Evolutionary conservation across 768 basidiomycete genomes (phyloP), one percentile per base, ranked within the genome.

Genomic region (Tephrocybe sp.): DNA sequence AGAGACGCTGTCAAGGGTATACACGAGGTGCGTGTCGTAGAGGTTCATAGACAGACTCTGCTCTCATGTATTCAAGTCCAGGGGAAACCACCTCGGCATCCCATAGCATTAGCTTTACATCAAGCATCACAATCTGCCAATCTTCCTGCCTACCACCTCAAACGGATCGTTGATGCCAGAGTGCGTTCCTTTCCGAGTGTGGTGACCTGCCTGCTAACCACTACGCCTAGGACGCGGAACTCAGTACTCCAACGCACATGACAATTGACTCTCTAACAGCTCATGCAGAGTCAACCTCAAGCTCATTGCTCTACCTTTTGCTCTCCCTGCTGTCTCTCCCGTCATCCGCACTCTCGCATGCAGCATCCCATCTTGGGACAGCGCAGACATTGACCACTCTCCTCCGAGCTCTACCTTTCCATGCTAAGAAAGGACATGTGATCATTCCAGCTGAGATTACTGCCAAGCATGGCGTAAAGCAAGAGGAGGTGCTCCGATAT

Each of bases 361-460:
- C 87, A 1, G 87, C 85, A 1, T 92, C 89, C 6, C 92, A 93
- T 64, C 71, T 93, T 13, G 92, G 92, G 9, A 69, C 80, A 3
- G 84, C 92, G 4, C 84, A 87, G 59, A 86, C 83, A 25, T 71
- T 90, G 38, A 61, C 78, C 5, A 89, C 84, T 11, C 76, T 92
- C 49, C 73, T 94, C 45, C 83, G 91, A 35, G 86, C 82, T 5
- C 70, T 92, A 26, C 87, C 90, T 9, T 92, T 80, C 60, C 90
- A 93, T 62, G 84, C 82, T 12, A 80, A 79, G 40, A 77, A 82
- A 38, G 80, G 89, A 32, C 75, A 77, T 52, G 81, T 90, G 71
- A 76, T 87, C 19, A 84, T 94, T 28, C 92, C 91, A 9, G 84
- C 87, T 21, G 90, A 92, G 60, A 79, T 92, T 47, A 89, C 89